Evolutionary conservation across 2,329 filamentous ascomycete species (phyloP).

Genomic region (Paraphaeosphaeria sporulosa): DNA sequence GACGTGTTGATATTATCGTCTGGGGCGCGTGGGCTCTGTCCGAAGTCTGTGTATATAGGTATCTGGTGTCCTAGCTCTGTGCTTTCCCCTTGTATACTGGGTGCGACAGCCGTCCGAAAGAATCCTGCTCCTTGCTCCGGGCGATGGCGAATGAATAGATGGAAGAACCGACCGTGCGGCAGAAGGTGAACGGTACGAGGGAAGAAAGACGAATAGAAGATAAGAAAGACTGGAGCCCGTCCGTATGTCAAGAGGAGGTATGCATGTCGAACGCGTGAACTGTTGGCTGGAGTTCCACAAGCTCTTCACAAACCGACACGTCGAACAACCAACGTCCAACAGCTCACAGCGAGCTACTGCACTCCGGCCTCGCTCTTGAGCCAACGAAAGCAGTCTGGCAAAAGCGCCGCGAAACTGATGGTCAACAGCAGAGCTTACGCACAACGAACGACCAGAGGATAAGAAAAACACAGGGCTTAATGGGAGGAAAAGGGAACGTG

Average conservation of each 20-base stretch:
- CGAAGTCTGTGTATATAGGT: constrained; percentile 17
- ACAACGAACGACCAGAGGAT: constrained; percentile 24
- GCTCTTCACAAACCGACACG: background rate
- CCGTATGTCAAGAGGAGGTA: constrained; percentile 36
- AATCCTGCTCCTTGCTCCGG: constrained; percentile 26
- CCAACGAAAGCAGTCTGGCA: constrained; percentile 42
- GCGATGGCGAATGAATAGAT: constrained; percentile 33
- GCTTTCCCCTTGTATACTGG: constrained; percentile 35
- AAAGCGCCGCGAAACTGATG: constrained; percentile 44
- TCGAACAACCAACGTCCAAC: constrained; percentile 7
- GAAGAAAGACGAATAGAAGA: constrained; percentile 21
- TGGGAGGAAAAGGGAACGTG: constrained; percentile 28
- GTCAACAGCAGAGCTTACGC: constrained; percentile 45
- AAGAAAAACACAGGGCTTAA: constrained; percentile 26
- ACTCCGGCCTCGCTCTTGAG: constrained; percentile 20
- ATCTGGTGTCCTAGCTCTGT: constrained; percentile 25
- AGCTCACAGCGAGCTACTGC: constrained; percentile 9
- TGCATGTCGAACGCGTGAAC: constrained; percentile 31
- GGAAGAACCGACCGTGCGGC: constrained; percentile 35
- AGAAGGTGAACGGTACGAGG: constrained; percentile 24
- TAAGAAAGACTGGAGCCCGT: constrained; percentile 44
- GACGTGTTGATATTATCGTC: background rate
- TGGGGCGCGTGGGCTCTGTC: background rate
- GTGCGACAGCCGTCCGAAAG: constrained; percentile 27
- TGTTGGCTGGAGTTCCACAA: constrained; percentile 4